These are phyloP conservation scores for Pinus albicaulis DNA, from an alignment of 75 land plant genomes.

Conservation along the genomic window DNA sequence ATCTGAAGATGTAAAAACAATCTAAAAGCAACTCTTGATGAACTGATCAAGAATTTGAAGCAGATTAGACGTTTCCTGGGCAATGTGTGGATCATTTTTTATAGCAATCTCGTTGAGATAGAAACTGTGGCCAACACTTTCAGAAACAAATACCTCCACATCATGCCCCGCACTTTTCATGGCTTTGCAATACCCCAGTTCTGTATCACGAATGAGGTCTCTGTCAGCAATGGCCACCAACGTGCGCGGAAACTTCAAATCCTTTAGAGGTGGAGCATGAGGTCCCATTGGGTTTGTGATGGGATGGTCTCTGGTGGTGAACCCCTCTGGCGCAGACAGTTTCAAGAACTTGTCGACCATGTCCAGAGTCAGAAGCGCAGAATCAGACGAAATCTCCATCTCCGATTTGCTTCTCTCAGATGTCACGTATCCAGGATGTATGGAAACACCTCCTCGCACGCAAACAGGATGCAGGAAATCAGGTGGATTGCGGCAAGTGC, in stretches of 20 bases:
- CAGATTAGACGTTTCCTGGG: no score
- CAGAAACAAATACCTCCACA: conserved; percentile 39
- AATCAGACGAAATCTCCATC: conserved; percentile 23
- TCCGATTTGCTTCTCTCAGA: conserved; percentile 47
- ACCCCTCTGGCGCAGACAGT: conserved; percentile 45
- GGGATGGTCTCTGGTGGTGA: conserved; percentile 51
- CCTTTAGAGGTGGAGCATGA: conserved; percentile 31
- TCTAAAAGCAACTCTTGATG: no score
- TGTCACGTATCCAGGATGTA: conserved; percentile 49
- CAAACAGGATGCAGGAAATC: conserved; percentile 4
- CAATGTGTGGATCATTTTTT: no score
- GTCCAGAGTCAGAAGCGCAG: conserved; percentile 49
- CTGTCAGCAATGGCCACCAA: conserved; percentile 47
- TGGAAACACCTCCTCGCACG: neutral
- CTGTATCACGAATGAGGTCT: conserved; percentile 47
- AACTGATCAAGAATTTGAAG: no score
- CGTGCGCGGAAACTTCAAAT: conserved; percentile 32
- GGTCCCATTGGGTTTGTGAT: conserved; percentile 58
- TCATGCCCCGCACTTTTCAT: conserved; percentile 42
- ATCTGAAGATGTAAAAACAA: no score
- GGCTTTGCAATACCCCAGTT: conserved; percentile 58
- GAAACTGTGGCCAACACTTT: conserved; percentile 21
- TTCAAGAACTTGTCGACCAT: conserved; percentile 58
- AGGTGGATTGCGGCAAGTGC: conserved; percentile 16
- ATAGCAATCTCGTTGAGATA: no score